These are phyloP conservation scores for Hypoxylon sp. DNA, from an alignment of 2,329 filamentous ascomycete genomes.

Conservation along the genomic window DNA sequence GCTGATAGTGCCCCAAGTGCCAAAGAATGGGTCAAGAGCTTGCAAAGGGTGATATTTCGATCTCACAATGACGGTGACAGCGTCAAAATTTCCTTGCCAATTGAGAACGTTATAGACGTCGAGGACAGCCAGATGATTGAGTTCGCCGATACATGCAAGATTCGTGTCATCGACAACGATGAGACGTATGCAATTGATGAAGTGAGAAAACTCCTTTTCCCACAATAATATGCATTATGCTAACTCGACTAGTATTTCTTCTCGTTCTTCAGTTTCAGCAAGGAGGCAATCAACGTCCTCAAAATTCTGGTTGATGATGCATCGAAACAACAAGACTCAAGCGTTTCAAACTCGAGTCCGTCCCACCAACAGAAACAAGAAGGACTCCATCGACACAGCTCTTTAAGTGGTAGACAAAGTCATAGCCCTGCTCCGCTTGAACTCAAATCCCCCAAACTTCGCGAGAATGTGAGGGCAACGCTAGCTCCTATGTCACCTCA, in stretches of 20 bases:
- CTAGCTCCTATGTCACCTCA: slow-evolving; percentile 65
- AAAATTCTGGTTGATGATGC: slow-evolving; percentile 78
- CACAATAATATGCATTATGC: slow-evolving; percentile 20
- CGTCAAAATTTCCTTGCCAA: slow-evolving; percentile 93
- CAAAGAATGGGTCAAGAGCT: slow-evolving; percentile 94
- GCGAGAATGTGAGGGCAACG: slow-evolving; percentile 72
- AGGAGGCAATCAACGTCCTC: slow-evolving; percentile 84
- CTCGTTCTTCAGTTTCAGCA: slow-evolving; percentile 89
- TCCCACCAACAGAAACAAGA: slow-evolving; percentile 17
- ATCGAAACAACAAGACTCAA: slow-evolving; percentile 60
- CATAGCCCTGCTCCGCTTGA: slow-evolving; percentile 34
- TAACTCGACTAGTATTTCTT: slow-evolving; percentile 85
- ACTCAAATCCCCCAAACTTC: slow-evolving; percentile 59
- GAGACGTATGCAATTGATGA: slow-evolving; percentile 97
- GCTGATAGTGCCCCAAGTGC: slow-evolving; percentile 90
- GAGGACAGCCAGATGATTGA: slow-evolving; percentile 92
- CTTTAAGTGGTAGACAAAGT: slow-evolving; percentile 32
- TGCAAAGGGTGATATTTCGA: slow-evolving; percentile 95
- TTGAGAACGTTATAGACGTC: slow-evolving; percentile 90
- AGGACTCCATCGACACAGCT: slow-evolving; percentile 34
- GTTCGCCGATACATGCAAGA: slow-evolving; percentile 93
- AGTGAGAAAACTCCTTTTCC: slow-evolving; percentile 61
- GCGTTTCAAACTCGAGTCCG: slow-evolving; percentile 41
- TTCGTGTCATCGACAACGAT: slow-evolving; percentile 91
- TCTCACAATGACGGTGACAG: slow-evolving; percentile 97